Percentiles rank a stretch among this genome's conserved stretches.
Evolutionary conservation across 2,329 filamentous ascomycete species (phyloP).

Genomic region (Thelonectria discophora): DNA sequence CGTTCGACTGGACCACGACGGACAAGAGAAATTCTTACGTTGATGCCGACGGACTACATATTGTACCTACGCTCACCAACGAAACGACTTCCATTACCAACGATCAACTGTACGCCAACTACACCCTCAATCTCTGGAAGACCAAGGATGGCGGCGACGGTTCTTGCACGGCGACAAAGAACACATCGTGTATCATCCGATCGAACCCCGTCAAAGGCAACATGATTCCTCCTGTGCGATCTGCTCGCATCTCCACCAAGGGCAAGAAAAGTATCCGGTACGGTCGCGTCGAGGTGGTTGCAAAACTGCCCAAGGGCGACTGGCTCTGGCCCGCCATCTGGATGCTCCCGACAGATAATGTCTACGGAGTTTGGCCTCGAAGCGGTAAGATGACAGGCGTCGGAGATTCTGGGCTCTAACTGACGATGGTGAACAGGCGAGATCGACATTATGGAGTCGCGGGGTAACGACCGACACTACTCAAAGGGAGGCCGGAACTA

Average conservation of each 20-base stretch:
- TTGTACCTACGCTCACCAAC: conserved; percentile 62
- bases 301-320: conserved; percentile 77
- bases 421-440: conserved; percentile 67
- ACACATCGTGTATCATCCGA: conserved; percentile 48
- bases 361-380: conserved; percentile 78
- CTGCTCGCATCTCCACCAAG: conserved; percentile 55
- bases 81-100: conserved; percentile 50
- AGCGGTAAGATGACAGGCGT: not conserved
- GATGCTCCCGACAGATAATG: conserved; percentile 79
- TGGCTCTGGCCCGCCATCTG: conserved; percentile 91
- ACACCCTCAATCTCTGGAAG: conserved; percentile 55
- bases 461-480: conserved; percentile 68
- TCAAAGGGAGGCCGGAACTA: conserved; percentile 53
- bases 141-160: conserved; percentile 42
- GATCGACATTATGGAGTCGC: conserved; percentile 82
- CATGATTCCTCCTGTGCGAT: conserved; percentile 61
- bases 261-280: conserved; percentile 69
- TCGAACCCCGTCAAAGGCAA: conserved; percentile 54
- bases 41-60: conserved; percentile 60
- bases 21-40: conserved; percentile 58
- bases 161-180: conserved; percentile 52
- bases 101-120: conserved; percentile 50
- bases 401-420: not conserved
- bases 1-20: conserved; percentile 64
- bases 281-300: conserved; percentile 80